These are phyloP conservation scores for Cercospora zeina DNA, from an alignment of 2,329 filamentous ascomycete genomes.

Conservation along the genomic window DNA sequence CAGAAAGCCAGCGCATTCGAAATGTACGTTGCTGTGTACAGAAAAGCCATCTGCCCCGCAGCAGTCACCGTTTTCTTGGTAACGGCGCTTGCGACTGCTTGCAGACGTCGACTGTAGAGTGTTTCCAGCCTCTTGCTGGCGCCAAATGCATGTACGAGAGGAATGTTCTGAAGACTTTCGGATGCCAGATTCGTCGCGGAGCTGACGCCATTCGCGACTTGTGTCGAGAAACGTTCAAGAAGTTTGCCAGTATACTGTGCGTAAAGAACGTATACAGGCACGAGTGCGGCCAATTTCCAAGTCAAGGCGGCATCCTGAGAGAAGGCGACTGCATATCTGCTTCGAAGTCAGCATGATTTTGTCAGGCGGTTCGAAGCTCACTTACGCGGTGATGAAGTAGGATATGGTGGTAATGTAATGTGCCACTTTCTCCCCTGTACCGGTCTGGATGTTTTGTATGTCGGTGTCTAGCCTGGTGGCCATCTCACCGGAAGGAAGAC, in stretches of 20 bases:
- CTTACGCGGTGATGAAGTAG: constrained; percentile 59
- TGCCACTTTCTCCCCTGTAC: constrained; percentile 70
- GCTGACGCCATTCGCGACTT: constrained; percentile 56
- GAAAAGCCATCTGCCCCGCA: constrained; percentile 59
- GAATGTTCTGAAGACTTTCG: constrained; percentile 60
- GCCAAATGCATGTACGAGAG: constrained; percentile 47
- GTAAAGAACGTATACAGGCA: constrained; percentile 64
- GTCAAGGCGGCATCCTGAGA: constrained; percentile 63
- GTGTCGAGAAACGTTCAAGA: constrained; percentile 54
- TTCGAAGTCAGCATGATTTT: background rate
- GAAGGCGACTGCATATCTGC: constrained; percentile 65
- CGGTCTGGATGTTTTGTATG: constrained; percentile 65
- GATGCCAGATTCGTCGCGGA: constrained; percentile 63
- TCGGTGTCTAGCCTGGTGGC: constrained; percentile 61
- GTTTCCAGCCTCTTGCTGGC: constrained; percentile 60
- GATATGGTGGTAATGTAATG: constrained; percentile 62
- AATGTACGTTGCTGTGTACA: constrained; percentile 68
- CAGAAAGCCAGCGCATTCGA: constrained; percentile 68
- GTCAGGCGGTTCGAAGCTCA: background rate
- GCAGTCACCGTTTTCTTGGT: constrained; percentile 59
- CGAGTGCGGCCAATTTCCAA: constrained; percentile 62
- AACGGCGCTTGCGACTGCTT: constrained; percentile 53
- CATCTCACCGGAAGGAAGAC: constrained; percentile 64
- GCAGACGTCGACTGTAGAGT: constrained; percentile 58
- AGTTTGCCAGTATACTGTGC: constrained; percentile 54